Percentiles rank a stretch among this genome's conserved stretches.
phyloP scores from a whole-genome alignment of 1,284 basidiomycete species.

The Apiotrichum gracile region DNA sequence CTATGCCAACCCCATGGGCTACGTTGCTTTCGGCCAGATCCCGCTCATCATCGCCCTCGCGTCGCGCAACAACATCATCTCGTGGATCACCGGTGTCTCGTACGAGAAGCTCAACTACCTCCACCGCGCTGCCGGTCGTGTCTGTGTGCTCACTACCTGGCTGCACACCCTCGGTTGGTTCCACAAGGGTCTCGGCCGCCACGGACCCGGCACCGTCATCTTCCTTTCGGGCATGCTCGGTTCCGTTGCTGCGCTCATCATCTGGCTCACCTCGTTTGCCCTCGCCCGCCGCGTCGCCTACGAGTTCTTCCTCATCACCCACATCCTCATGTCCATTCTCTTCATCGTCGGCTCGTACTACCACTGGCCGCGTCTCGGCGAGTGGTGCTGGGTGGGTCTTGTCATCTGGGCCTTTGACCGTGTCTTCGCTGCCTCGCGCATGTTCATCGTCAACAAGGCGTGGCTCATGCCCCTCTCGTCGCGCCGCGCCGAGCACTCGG shows the following conservation, averaged over 20 bases:
- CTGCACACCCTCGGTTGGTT: constrained; percentile 28
- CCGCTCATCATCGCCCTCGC: constrained; percentile 60
- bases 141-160: constrained; percentile 29
- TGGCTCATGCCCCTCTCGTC: constrained; percentile 42
- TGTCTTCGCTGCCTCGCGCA: constrained; percentile 52
- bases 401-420: constrained; percentile 61
- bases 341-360: constrained; percentile 19
- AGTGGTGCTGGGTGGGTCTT: constrained; percentile 3
- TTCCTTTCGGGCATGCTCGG: constrained; percentile 9
- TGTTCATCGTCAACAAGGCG: constrained; percentile 53
- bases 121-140: constrained; percentile 32
- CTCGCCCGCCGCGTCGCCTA: constrained; percentile 48
- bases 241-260: constrained; percentile 45
- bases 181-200: constrained; percentile 13
- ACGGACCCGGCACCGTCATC: constrained; percentile 11
- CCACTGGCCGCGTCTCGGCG: constrained; percentile 12
- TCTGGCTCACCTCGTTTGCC: constrained; percentile 48
- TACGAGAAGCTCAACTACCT: constrained; percentile 53
- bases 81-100: constrained; percentile 57
- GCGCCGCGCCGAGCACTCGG: constrained; percentile 16
- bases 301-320: constrained; percentile 53
- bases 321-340: constrained; percentile 46
- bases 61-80: constrained; percentile 60
- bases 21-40: constrained; percentile 50
- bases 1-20: constrained; percentile 15